phyloP scores from a whole-genome alignment of 176 grass and related monocot genomes.

The Cenchrus americanus region DNA sequence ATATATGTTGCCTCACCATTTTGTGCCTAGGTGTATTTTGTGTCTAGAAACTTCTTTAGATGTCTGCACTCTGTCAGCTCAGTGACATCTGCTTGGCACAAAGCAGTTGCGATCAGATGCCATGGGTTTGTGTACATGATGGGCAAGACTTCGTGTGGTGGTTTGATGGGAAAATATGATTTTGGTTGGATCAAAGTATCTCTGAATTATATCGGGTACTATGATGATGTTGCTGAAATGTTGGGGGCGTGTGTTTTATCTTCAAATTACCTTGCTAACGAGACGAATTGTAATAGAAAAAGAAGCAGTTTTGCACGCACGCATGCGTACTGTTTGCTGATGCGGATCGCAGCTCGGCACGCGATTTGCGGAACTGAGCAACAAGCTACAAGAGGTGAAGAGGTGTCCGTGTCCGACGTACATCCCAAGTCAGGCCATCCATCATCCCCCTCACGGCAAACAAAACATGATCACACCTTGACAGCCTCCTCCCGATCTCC shows the following conservation, averaged over 20 bases:
- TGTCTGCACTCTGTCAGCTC: background rate
- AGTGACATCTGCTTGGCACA: background rate
- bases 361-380: background rate
- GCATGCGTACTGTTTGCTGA: background rate
- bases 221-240: background rate
- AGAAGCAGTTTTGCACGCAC: background rate
- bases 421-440: background rate
- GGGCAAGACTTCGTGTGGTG: background rate
- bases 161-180: background rate
- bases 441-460: conserved; percentile 10
- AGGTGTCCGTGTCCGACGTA: conserved; percentile 24
- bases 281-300: background rate
- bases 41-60: background rate
- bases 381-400: background rate
- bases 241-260: background rate
- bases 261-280: background rate
- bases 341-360: background rate
- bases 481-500: background rate
- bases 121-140: background rate
- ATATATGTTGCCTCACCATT: background rate
- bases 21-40: conserved; percentile 18
- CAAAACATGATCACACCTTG: background rate
- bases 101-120: background rate
- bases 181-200: background rate
- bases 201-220: background rate